phyloP scores from a whole-genome alignment of 2,329 filamentous ascomycete genomes.

The Ceratocystis destructans region DNA sequence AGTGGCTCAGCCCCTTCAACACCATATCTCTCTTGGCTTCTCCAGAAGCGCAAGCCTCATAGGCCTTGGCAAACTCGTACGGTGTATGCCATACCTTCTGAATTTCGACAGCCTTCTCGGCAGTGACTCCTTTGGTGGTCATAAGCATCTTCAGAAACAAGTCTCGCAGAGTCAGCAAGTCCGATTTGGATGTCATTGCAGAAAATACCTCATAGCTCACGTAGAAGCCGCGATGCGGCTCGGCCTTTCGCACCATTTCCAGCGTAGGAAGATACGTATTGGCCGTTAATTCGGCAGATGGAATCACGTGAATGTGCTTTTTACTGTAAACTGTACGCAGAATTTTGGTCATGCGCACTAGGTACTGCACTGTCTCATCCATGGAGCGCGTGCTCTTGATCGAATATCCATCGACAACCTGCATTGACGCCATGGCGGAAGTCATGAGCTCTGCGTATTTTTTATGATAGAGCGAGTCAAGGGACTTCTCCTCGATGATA shows the following conservation, averaged over 20 bases:
- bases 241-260: slow-evolving; percentile 40
- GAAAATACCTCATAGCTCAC: slow-evolving; percentile 61
- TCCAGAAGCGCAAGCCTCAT: slow-evolving; percentile 40
- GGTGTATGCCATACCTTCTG: slow-evolving; percentile 68
- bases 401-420: slow-evolving; percentile 67
- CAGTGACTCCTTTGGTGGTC: slow-evolving; percentile 61
- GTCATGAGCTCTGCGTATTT: slow-evolving; percentile 54
- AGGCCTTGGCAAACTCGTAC: slow-evolving; percentile 55
- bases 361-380: slow-evolving; percentile 64
- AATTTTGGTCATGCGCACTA: slow-evolving; percentile 56
- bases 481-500: slow-evolving; percentile 58
- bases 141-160: slow-evolving; percentile 76
- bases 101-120: slow-evolving; percentile 67
- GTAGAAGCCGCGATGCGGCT: slow-evolving; percentile 40
- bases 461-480: slow-evolving; percentile 39
- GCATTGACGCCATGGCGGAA: slow-evolving; percentile 61
- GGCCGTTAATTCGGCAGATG: slow-evolving; percentile 47
- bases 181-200: slow-evolving; percentile 60
- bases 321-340: slow-evolving; percentile 51
- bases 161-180: slow-evolving; percentile 58
- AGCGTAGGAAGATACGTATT: slow-evolving; percentile 53
- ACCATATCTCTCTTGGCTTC: slow-evolving; percentile 48
- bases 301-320: slow-evolving; percentile 47
- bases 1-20: slow-evolving; percentile 38
- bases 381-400: slow-evolving; percentile 62